Percentiles rank a stretch among this genome's conserved stretches.
These are phyloP conservation scores for Teratosphaeria epicoccoides DNA, from an alignment of 2,329 filamentous ascomycete genomes.

Conservation along the genomic window DNA sequence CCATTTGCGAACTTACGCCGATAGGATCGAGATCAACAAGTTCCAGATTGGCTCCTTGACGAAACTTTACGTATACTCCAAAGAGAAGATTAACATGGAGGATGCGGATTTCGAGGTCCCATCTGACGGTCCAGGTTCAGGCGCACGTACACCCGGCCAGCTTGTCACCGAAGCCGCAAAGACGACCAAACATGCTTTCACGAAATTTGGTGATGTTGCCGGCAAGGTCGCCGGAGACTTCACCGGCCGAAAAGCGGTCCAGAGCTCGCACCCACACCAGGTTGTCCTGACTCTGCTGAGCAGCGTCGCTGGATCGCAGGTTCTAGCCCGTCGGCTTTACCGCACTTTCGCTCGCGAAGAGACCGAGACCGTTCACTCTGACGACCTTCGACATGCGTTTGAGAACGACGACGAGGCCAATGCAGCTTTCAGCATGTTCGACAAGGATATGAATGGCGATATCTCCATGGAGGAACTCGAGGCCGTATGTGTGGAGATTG, in stretches of 20 bases:
- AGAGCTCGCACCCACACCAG: constrained; percentile 69
- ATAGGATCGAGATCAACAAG: constrained; percentile 85
- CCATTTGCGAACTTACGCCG: constrained; percentile 80
- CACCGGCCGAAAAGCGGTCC: constrained; percentile 59
- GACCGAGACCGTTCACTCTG: constrained; percentile 63
- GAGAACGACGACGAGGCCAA: constrained; percentile 75
- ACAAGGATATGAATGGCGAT: constrained; percentile 93
- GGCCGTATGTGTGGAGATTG: constrained; percentile 85
- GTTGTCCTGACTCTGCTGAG: constrained; percentile 70
- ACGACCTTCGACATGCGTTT: constrained; percentile 71
- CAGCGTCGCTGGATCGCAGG: constrained; percentile 63
- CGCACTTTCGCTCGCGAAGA: constrained; percentile 70
- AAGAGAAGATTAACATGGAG: constrained; percentile 54
- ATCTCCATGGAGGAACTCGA: constrained; percentile 94
- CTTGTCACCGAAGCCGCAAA: constrained; percentile 59
- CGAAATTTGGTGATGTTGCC: constrained; percentile 74
- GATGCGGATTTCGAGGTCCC: constrained; percentile 66
- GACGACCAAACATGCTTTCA: constrained; percentile 64
- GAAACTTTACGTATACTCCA: constrained; percentile 56
- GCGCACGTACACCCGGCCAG: constrained; percentile 62
- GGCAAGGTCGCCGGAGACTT: constrained; percentile 84
- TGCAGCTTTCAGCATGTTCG: constrained; percentile 82
- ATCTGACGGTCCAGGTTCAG: constrained; percentile 37
- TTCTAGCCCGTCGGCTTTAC: constrained; percentile 77
- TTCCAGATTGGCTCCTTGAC: constrained; percentile 64